Evolutionary conservation across 1,284 basidiomycete genomes (phyloP).

Genomic region (Trametes pubescens): DNA sequence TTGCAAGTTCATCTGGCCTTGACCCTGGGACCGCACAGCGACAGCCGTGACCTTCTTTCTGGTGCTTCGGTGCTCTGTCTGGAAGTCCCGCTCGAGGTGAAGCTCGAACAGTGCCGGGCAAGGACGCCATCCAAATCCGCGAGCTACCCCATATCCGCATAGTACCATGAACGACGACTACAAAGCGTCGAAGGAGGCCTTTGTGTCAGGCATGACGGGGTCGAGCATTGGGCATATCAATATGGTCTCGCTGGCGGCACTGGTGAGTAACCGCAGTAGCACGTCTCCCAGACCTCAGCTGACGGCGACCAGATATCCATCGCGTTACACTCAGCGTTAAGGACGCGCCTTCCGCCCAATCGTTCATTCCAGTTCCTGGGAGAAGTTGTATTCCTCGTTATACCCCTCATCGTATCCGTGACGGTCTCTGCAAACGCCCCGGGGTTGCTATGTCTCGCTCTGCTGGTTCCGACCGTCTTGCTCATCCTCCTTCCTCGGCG

Average conservation of each 20-base stretch:
- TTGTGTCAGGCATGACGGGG: constrained; percentile 84
- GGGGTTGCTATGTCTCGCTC: constrained; percentile 55
- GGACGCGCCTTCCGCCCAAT: constrained; percentile 53
- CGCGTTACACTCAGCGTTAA: constrained; percentile 67
- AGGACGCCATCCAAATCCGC: neutral
- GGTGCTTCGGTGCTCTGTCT: too few species aligned
- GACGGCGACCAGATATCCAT: constrained; percentile 67
- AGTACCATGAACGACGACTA: constrained; percentile 53
- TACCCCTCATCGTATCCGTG: constrained; percentile 83
- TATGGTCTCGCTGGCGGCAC: constrained; percentile 71
- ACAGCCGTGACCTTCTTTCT: too few species aligned
- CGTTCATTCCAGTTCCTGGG: constrained; percentile 51
- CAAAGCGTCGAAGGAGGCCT: constrained; percentile 88
- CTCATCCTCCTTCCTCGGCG: constrained; percentile 52
- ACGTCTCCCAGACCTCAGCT: constrained; percentile 11
- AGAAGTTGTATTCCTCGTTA: constrained; percentile 73
- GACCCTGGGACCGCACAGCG: too few species aligned
- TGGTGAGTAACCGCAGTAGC: constrained; percentile 54
- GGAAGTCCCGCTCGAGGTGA: too few species aligned
- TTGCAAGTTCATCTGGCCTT: too few species aligned
- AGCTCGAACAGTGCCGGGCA: too few species aligned
- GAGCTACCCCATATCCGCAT: neutral
- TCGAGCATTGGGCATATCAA: constrained; percentile 83
- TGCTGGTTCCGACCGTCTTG: constrained; percentile 56
- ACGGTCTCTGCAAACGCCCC: constrained; percentile 77